Evolutionary conservation across 2,329 filamentous ascomycete species (phyloP), one percentile per base, ranked within the genome.

Genomic region (Colletotrichum sp.): DNA sequence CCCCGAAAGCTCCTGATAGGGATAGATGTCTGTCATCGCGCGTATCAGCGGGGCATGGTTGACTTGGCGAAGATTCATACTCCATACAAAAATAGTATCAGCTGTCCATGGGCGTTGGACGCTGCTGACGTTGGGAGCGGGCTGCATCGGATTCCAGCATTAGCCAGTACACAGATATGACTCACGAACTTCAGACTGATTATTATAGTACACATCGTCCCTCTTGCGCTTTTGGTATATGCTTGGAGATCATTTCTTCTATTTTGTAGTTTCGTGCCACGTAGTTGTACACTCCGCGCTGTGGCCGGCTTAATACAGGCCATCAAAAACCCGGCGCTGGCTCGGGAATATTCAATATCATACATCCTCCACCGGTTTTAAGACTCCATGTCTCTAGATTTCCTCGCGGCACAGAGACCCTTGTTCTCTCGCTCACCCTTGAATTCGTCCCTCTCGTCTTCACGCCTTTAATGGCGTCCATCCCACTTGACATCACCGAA

Each of bases 401-500:
- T 18, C 5, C 32, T 44, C 62, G 12, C 34, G 28, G 34, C 34
- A 30, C 49, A 49, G 32, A 44, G 24, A 26, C 18, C 4, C 5
- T 6, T 60, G 16, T 21, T 28, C 30, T 60, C 30, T 18, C 18
- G 10, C 26, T 30, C 16, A 12, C 32, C 16, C 16, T 32, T 28
- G 9, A 32, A 21, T 13, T 5, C 44, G 10, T 21, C 12, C 44
- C n/a, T 52, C 44, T 13, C n/a, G 10, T 59, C 21, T 59, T 59
- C 34, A 13, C 13, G n/a, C 8, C 28, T 18, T 52, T 36, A 32
- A 15, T 30, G 5, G 8, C 39, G 13, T 26, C 26, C 55, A 75
- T 83, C 83, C 90, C 90, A 92, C 78, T 87, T 84, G 8, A 91
- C 84, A 26, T 84, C 82, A 2, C 89, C 89, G 71, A 91, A 90